Conservation (phyloP, 768 basidiomycete species). For the Lepiota venenata region DNA sequence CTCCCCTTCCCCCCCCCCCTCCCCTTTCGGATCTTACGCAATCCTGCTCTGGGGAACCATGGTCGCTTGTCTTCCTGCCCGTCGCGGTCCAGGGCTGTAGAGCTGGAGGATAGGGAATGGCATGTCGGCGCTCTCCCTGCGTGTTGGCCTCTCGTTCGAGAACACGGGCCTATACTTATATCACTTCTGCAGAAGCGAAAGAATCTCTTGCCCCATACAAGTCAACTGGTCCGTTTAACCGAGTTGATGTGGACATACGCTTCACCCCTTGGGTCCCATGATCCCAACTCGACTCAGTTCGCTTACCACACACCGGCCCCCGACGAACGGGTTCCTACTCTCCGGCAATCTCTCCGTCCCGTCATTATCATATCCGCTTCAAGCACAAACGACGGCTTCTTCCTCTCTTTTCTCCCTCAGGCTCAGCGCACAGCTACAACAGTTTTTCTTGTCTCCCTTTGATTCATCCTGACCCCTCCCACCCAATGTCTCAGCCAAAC, state of each 20-base stretch:
- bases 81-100: too few relatives aligned
- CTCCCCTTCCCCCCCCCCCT: not conserved
- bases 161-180: not conserved
- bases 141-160: not conserved
- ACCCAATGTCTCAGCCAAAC: not conserved
- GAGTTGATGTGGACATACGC: not conserved
- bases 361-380: constrained; percentile 9
- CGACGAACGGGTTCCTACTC: not conserved
- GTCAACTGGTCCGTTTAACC: not conserved
- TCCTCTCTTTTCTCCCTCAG: constrained; percentile 1
- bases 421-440: not conserved
- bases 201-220: not conserved
- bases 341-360: not conserved
- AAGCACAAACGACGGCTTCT: not conserved
- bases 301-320: not conserved
- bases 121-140: not conserved
- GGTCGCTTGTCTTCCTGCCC: not conserved
- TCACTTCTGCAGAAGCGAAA: not conserved
- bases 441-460: not conserved
- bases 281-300: not conserved
- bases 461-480: too few relatives aligned
- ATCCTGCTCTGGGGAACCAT: not conserved
- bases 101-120: not conserved
- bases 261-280: not conserved
- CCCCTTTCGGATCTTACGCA: not conserved